Percentiles rank a stretch among this genome's conserved stretches.
These are phyloP conservation scores for Rhodotorula sp. DNA, from an alignment of 1,284 basidiomycete species.

Conservation along the genomic window DNA sequence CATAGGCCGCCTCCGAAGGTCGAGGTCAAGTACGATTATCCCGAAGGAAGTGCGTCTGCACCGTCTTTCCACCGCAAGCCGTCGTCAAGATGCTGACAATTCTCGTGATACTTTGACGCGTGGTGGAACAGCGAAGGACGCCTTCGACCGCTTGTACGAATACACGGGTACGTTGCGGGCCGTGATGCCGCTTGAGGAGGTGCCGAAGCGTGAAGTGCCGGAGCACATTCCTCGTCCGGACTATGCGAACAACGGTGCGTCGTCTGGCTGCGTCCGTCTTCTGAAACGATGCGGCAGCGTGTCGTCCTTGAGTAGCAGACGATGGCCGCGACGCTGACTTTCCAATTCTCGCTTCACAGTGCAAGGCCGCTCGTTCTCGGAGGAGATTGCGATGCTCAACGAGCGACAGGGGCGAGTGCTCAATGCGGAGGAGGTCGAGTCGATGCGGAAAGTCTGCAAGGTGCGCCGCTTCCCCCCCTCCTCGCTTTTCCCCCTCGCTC, in stretches of 20 bases:
- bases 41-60: slow-evolving; percentile 23
- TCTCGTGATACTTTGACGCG: background rate
- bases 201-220: slow-evolving; percentile 66
- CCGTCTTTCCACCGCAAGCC: background rate
- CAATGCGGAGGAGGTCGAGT: slow-evolving; percentile 65
- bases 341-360: slow-evolving; percentile 2
- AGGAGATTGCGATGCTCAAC: slow-evolving; percentile 5
- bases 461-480: slow-evolving; percentile 54
- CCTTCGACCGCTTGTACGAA: slow-evolving; percentile 4
- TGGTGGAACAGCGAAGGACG: slow-evolving; percentile 18
- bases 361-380: slow-evolving; percentile 24
- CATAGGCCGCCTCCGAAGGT: slow-evolving; percentile 5
- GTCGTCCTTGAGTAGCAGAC: slow-evolving; percentile 27
- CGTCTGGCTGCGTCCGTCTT: background rate
- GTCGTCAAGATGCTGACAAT: background rate
- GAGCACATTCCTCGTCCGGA: slow-evolving; percentile 73
- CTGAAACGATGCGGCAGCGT: slow-evolving; percentile 10
- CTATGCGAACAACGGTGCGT: slow-evolving; percentile 69
- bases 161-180: slow-evolving; percentile 73
- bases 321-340: background rate
- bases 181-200: slow-evolving; percentile 63
- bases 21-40: slow-evolving; percentile 12
- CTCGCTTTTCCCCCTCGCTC: slow-evolving; percentile 1
- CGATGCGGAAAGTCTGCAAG: slow-evolving; percentile 71
- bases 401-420: slow-evolving; percentile 55